Evolutionary conservation across 257 asterid species (phyloP).

Genomic region (Ajuga chamaepitys): DNA sequence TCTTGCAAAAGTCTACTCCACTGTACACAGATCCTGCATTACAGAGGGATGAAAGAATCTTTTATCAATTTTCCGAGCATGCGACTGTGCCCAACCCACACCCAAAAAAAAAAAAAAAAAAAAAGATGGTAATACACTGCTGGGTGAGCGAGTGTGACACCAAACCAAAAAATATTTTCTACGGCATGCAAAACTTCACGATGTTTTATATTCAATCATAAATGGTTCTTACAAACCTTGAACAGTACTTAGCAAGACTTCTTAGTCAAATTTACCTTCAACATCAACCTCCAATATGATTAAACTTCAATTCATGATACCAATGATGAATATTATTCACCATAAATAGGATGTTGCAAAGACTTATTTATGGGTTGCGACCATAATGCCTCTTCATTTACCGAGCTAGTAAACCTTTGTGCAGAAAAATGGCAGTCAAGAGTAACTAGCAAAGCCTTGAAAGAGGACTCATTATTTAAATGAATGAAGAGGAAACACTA

Average conservation of each 20-base stretch:
- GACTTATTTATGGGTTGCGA: neutral
- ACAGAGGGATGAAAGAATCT: neutral
- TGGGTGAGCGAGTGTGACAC: neutral
- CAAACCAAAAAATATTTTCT: neutral
- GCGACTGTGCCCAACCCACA: neutral
- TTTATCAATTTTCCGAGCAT: neutral
- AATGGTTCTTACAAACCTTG: neutral
- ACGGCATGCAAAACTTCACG: constrained; percentile 4
- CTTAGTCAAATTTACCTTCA: neutral
- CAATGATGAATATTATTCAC: neutral
- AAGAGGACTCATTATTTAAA: constrained; percentile 6
- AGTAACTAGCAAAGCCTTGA: constrained; percentile 9
- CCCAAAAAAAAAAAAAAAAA: neutral
- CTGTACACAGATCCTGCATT: constrained; percentile 87
- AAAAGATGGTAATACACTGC: too few relatives aligned
- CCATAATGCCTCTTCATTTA: neutral
- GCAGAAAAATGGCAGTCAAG: neutral
- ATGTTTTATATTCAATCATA: neutral
- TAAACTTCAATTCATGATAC: neutral
- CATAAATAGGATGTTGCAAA: neutral
- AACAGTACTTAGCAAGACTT: constrained; percentile 1
- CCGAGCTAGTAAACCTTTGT: neutral
- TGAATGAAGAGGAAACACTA: neutral
- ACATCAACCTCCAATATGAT: neutral
- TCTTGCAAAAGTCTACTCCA: constrained; percentile 95